Base-by-base conservation (phyloP, 352 stramenopile genomes). In the Globisporangium emineosum region DNA sequence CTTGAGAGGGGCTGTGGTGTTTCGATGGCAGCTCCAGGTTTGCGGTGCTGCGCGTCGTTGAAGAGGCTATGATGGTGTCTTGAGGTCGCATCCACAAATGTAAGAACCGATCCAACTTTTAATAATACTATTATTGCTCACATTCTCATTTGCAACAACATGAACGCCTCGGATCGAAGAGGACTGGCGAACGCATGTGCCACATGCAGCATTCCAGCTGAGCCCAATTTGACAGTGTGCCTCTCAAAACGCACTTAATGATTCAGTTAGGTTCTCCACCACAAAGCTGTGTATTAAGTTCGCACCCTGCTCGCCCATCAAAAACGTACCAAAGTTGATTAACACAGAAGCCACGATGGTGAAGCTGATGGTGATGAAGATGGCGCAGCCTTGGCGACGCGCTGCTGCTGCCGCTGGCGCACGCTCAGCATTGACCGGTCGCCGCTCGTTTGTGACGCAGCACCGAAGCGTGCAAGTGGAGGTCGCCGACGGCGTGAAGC, bases 381-480 rank as follows among this genome's bases (percentile, higher is more conserved):
- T 29, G 35, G 30, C 21, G 58, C 21, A 43, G 29, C 52, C 25
- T 4, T 58, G 30, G 52, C 30, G 52, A 17, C 52, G 30, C n/a
- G 19, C 52, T 27, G 4, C 29, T 12, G 8, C 25, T 21, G 13
- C 23, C 15, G 49, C 49, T 15, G 30, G n/a, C 12, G 4, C 52
- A 30, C 52, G 50, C 25, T 15, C 50, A 40, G 47, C 12, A 7
- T 12, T 25, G 6, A n/a, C 45, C 23, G 54, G 42, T 15, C 64
- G 57, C 23, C 57, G 59, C n/a, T 64, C 57, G 56, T 68, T 64
- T 29, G 42, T 42, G 25, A 66, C 51, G 40, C 51, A 70, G 33
- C 58, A 70, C 25, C 67, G 58, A 32, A 77, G 69, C 32, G 68
- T 89, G 35, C 68, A 77, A 23, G 62, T 91, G 17, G 40, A 67